Conservation (phyloP, 2,329 filamentous ascomycete species). For the Penicillium sp. region DNA sequence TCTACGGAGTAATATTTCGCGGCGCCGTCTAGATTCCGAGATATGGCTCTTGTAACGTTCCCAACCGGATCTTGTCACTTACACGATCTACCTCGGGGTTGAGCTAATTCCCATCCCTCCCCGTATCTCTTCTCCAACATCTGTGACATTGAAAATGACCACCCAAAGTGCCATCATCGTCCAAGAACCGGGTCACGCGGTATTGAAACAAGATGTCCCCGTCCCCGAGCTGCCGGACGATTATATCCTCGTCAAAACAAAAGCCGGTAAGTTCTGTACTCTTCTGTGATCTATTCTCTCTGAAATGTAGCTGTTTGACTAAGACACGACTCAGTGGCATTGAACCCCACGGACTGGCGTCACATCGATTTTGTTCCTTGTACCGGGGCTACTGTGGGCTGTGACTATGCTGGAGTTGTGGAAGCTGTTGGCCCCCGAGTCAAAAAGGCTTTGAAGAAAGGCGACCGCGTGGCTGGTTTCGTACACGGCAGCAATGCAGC, state of each 20-base stretch:
- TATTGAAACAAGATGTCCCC: slow-evolving; percentile 15
- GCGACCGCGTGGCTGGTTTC: slow-evolving; percentile 50
- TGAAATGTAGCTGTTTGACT: not conserved
- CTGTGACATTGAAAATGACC: not conserved
- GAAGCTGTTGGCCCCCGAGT: slow-evolving; percentile 14
- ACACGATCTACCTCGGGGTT: not conserved
- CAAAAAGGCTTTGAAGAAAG: slow-evolving; percentile 41
- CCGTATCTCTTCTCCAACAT: not conserved
- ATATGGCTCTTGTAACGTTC: not conserved
- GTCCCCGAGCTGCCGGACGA: slow-evolving; percentile 42
- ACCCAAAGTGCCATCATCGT: slow-evolving; percentile 15
- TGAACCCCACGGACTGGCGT: slow-evolving; percentile 42
- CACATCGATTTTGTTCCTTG: slow-evolving; percentile 31
- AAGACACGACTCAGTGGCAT: slow-evolving; percentile 39
- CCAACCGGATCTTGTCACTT: not conserved
- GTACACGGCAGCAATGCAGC: slow-evolving; percentile 43
- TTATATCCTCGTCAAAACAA: slow-evolving; percentile 50
- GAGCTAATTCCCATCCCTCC: not conserved
- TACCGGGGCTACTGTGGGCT: slow-evolving; percentile 43
- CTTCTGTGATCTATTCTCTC: not conserved
- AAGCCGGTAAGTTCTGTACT: slow-evolving; percentile 11
- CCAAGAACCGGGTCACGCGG: slow-evolving; percentile 9
- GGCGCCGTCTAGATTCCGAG: not conserved
- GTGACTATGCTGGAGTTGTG: slow-evolving; percentile 50
- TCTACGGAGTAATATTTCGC: no score